These are phyloP conservation scores for Colletotrichum abscissum DNA, from an alignment of 2,329 filamentous ascomycete genomes.

Conservation along the genomic window DNA sequence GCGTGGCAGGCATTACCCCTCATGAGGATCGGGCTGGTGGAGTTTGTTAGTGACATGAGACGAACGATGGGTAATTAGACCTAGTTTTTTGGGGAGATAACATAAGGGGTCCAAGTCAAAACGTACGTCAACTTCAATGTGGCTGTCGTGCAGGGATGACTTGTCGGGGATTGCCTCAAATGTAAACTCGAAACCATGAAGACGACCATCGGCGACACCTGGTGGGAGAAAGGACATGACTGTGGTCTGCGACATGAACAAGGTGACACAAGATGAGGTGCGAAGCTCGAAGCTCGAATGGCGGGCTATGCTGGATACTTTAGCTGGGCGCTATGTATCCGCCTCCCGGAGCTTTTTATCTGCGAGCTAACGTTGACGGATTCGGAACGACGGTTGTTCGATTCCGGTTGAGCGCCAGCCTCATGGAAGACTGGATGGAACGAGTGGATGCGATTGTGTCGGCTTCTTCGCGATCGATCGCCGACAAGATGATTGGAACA, in stretches of 20 bases:
- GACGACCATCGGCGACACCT: constrained; percentile 19
- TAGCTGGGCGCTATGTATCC: not conserved
- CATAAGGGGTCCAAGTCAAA: not conserved
- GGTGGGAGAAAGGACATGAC: constrained; percentile 30
- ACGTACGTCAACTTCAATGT: constrained; percentile 34
- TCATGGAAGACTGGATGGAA: constrained; percentile 22
- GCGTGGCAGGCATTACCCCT: constrained; percentile 28
- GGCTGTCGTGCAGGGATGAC: constrained; percentile 35
- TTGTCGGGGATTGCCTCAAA: constrained; percentile 36
- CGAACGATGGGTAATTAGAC: constrained; percentile 2
- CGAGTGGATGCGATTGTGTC: constrained; percentile 13
- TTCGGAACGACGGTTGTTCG: constrained; percentile 13
- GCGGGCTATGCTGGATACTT: not conserved
- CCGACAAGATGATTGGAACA: not conserved
- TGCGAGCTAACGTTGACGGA: constrained; percentile 13
- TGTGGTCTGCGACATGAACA: constrained; percentile 11
- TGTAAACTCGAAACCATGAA: constrained; percentile 35
- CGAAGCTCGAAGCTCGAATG: not conserved
- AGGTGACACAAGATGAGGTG: not conserved
- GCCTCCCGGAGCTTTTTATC: not conserved
- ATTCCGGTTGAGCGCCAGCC: constrained; percentile 21
- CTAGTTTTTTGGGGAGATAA: not conserved
- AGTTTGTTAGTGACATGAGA: constrained; percentile 26
- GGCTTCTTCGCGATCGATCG: not conserved
- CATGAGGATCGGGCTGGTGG: constrained; percentile 33